phyloP scores from a whole-genome alignment of 1,139 yeast genomes.

The Zygotorulaspora mrakii region DNA sequence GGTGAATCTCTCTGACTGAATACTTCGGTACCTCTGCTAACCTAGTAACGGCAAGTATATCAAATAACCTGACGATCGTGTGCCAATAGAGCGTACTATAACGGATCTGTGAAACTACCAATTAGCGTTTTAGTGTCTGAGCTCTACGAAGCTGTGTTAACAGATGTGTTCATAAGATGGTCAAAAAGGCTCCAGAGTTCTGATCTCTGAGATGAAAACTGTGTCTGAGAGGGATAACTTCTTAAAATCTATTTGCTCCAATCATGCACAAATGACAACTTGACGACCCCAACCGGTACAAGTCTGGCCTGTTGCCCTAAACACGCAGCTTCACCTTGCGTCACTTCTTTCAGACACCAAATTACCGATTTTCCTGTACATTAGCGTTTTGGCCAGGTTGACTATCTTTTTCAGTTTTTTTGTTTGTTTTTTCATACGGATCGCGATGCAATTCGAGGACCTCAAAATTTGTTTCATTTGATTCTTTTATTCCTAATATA shows the following conservation, averaged over 20 bases:
- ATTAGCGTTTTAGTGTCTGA: not conserved
- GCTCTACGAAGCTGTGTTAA: not conserved
- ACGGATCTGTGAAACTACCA: too few species aligned
- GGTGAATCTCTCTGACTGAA: not conserved
- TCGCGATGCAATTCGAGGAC: conserved; percentile 1
- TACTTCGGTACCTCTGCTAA: not conserved
- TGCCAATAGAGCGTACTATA: not conserved
- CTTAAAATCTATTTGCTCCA: too few species aligned
- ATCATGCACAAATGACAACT: too few species aligned
- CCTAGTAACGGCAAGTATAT: not conserved
- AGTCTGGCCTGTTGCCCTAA: not conserved
- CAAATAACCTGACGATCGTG: not conserved
- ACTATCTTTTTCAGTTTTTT: not conserved
- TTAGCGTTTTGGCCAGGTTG: not conserved
- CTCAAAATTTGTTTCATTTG: not conserved
- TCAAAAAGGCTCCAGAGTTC: too few species aligned
- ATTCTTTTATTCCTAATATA: not conserved
- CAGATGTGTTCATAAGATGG: too few species aligned
- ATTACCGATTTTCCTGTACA: not conserved
- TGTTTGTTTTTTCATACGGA: not conserved
- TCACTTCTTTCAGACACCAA: not conserved
- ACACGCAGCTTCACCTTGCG: not conserved
- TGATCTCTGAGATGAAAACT: too few species aligned
- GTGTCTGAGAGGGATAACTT: too few species aligned
- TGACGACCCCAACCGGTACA: not conserved